A percentile compares a stretch with the other conserved stretches of the same genome.
Conservation (phyloP, 495 filamentous ascomycete genomes). For the Pyrenula massariospora region DNA sequence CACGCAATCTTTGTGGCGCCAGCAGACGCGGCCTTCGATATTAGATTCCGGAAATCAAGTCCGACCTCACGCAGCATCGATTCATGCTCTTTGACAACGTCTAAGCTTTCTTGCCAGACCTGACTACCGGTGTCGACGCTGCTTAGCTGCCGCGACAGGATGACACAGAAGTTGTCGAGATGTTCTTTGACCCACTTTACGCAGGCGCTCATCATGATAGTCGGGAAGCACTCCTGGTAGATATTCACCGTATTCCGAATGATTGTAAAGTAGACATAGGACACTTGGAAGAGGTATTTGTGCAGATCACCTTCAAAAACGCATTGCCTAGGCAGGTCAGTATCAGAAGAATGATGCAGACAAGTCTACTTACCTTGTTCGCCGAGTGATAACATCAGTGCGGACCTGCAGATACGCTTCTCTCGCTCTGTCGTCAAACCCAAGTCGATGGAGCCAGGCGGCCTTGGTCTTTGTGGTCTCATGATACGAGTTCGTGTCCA, state of each 20-base stretch:
- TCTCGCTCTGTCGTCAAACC: constrained; percentile 79
- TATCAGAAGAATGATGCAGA: constrained; percentile 1
- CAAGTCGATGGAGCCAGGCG: constrained; percentile 70
- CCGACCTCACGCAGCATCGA: constrained; percentile 73
- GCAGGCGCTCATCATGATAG: constrained; percentile 75
- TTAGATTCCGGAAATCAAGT: constrained; percentile 75
- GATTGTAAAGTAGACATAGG: constrained; percentile 89
- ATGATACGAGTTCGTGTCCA: constrained; percentile 59
- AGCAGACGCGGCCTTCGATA: constrained; percentile 18
- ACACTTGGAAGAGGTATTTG: constrained; percentile 89
- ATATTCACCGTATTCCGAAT: constrained; percentile 82
- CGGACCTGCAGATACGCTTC: constrained; percentile 77
- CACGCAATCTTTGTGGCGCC: not conserved
- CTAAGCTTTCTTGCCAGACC: constrained; percentile 74
- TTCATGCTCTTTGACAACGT: constrained; percentile 69
- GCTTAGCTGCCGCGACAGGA: constrained; percentile 73
- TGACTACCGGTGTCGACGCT: constrained; percentile 56
- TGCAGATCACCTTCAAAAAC: constrained; percentile 88
- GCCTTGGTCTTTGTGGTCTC: constrained; percentile 64
- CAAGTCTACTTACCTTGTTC: constrained; percentile 54
- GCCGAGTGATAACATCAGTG: constrained; percentile 59
- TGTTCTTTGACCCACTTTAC: constrained; percentile 95
- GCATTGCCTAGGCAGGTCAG: constrained; percentile 55
- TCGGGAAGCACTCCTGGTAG: constrained; percentile 82
- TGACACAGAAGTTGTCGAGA: constrained; percentile 76